Conservation (phyloP, 441 rosid species). For the Adansonia madagascariensis region DNA sequence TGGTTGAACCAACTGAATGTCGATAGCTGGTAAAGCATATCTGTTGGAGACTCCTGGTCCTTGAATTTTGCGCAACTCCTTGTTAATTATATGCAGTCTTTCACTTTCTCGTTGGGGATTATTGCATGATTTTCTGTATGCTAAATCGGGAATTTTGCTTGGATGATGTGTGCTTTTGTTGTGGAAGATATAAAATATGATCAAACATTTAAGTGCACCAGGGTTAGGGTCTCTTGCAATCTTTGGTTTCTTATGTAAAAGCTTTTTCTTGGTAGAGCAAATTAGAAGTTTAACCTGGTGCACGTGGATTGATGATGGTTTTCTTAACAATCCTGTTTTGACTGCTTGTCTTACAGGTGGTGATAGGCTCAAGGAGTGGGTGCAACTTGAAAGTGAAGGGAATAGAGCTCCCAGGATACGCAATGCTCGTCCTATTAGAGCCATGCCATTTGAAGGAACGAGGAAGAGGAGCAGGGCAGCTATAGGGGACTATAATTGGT, state of each 20-base stretch:
- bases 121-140: neutral
- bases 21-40: conserved; percentile 15
- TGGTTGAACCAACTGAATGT: conserved; percentile 17
- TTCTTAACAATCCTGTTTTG: conserved; percentile 21
- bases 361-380: conserved; percentile 89
- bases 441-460: conserved; percentile 83
- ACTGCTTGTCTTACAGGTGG: conserved; percentile 45
- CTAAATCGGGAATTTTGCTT: conserved; percentile 1
- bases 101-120: neutral
- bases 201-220: conserved; percentile 5
- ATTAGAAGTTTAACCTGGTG: neutral
- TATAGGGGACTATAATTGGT: conserved; percentile 73
- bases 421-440: conserved; percentile 66
- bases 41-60: conserved; percentile 6
- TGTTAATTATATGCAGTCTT: neutral
- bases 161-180: conserved; percentile 14
- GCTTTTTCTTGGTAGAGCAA: neutral
- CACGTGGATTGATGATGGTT: neutral
- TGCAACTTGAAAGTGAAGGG: conserved; percentile 61
- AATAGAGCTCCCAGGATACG: conserved; percentile 75
- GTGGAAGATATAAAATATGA: neutral
- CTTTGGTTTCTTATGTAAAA: conserved; percentile 13
- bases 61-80: neutral
- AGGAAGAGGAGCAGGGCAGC: conserved; percentile 96
- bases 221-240: neutral